Evolutionary conservation across 306 rosid species (phyloP).

Genomic region (Malus domestica): DNA sequence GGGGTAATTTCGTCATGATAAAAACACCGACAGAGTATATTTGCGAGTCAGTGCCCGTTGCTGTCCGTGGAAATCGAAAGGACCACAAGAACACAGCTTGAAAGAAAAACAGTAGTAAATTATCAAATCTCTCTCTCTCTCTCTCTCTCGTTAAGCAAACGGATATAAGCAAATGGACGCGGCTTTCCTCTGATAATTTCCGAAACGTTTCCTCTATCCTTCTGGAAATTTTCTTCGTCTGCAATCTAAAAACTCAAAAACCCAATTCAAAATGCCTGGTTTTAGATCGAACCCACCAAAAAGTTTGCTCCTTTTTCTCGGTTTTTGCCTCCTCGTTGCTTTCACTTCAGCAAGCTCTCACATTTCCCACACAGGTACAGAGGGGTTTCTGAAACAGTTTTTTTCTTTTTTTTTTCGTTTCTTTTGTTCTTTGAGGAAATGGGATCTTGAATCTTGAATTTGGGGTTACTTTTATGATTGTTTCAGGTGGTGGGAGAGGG

Average conservation of each 20-base stretch:
- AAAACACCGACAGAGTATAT: too few relatives aligned
- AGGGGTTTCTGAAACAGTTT: neutral
- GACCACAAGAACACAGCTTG: neutral
- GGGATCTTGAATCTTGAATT: neutral
- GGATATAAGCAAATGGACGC: neutral
- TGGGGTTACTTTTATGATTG: neutral
- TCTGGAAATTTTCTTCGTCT: neutral
- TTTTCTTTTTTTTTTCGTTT: too few relatives aligned
- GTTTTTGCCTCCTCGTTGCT: slow-evolving; percentile 15
- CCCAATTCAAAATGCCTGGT: slow-evolving; percentile 29
- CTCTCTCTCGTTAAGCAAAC: neutral
- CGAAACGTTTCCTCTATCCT: neutral
- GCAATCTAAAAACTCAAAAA: slow-evolving; percentile 6
- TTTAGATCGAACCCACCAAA: slow-evolving; percentile 14
- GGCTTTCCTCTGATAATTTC: neutral
- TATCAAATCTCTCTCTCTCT: neutral
- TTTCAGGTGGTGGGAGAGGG: slow-evolving; percentile 11
- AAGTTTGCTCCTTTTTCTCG: slow-evolving; percentile 2
- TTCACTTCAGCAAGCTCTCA: neutral
- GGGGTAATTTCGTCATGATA: neutral
- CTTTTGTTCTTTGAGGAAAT: neutral
- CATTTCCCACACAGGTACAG: slow-evolving; percentile 9
- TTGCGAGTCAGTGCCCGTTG: neutral
- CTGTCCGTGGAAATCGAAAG: neutral
- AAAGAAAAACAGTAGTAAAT: neutral